phyloP scores from a whole-genome alignment of 2,329 filamentous ascomycete genomes.

The Xylariales sp. region DNA sequence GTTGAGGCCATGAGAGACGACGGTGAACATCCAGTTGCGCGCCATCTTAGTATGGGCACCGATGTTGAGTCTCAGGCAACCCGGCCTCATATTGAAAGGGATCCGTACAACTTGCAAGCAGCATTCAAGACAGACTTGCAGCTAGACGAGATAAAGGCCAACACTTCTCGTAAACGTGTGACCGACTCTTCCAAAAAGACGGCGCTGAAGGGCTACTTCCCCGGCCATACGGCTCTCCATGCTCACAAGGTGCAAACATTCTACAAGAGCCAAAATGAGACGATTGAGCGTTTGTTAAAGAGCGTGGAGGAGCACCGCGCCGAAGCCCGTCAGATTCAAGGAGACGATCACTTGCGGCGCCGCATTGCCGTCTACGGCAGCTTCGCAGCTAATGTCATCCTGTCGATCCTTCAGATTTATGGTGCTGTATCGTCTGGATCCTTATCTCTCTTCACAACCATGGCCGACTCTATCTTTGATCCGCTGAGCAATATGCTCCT shows the following conservation, averaged over 20 bases:
- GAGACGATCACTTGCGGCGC: slow-evolving; percentile 75
- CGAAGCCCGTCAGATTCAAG: slow-evolving; percentile 74
- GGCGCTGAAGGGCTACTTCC: slow-evolving; percentile 7
- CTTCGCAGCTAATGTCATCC: slow-evolving; percentile 74
- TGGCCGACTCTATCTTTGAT: slow-evolving; percentile 94
- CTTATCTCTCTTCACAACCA: slow-evolving; percentile 95
- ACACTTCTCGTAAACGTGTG: slow-evolving; percentile 71
- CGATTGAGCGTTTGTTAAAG: slow-evolving; percentile 87
- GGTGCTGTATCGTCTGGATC: slow-evolving; percentile 82
- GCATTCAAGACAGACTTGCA: slow-evolving; percentile 75
- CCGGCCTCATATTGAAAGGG: slow-evolving; percentile 52
- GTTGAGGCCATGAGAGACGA: slow-evolving; percentile 33
- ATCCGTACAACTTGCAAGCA: slow-evolving; percentile 76
- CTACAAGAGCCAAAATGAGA: slow-evolving; percentile 88
- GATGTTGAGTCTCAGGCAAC: slow-evolving; percentile 41
- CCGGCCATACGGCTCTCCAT: slow-evolving; percentile 17
- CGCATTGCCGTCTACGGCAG: slow-evolving; percentile 62
- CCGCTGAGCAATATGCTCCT: slow-evolving; percentile 84
- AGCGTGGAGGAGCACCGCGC: slow-evolving; percentile 86
- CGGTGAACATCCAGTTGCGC: slow-evolving; percentile 33
- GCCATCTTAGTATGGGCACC: slow-evolving; percentile 31
- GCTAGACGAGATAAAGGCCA: slow-evolving; percentile 73
- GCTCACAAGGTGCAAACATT: slow-evolving; percentile 67
- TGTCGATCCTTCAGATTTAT: slow-evolving; percentile 82
- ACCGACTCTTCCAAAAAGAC: slow-evolving; percentile 21